phyloP scores from a whole-genome alignment of 1,139 yeast genomes.

The Pichia sp. region DNA sequence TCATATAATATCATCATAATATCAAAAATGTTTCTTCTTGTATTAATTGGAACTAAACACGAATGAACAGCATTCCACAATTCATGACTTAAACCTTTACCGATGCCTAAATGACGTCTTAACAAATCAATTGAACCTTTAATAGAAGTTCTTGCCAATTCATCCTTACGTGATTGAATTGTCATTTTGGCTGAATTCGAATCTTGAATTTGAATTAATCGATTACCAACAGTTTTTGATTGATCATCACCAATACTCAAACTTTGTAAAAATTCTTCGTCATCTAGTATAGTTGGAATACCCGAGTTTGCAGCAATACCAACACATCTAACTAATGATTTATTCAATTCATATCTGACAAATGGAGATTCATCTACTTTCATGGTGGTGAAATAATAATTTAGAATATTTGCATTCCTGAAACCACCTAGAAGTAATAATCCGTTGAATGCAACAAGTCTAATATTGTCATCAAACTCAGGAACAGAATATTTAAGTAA shows the following conservation, averaged over 20 bases:
- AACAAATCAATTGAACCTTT: slow-evolving; percentile 62
- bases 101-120: slow-evolving; percentile 58
- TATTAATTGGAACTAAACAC: slow-evolving; percentile 51
- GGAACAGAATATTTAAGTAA: slow-evolving; percentile 47
- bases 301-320: slow-evolving; percentile 70
- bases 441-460: slow-evolving; percentile 67
- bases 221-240: slow-evolving; percentile 21
- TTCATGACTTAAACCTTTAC: slow-evolving; percentile 50
- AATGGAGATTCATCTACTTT: slow-evolving; percentile 51
- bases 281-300: slow-evolving; percentile 46
- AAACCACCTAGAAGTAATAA: slow-evolving; percentile 71
- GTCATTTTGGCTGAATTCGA: slow-evolving; percentile 33
- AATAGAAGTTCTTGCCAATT: slow-evolving; percentile 41
- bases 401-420: slow-evolving; percentile 52
- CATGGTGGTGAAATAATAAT: slow-evolving; percentile 54
- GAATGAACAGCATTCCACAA: slow-evolving; percentile 70
- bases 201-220: slow-evolving; percentile 47
- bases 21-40: slow-evolving; percentile 59
- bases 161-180: slow-evolving; percentile 45
- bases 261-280: slow-evolving; percentile 44
- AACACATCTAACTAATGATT: slow-evolving; percentile 44
- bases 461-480: slow-evolving; percentile 44
- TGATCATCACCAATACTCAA: neutral
- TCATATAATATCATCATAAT: slow-evolving; percentile 60
- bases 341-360: slow-evolving; percentile 46